Percentiles rank a stretch among this genome's conserved stretches.
Evolutionary conservation across 2,329 filamentous ascomycete species (phyloP).

Genomic region (Hypocreales sp.): DNA sequence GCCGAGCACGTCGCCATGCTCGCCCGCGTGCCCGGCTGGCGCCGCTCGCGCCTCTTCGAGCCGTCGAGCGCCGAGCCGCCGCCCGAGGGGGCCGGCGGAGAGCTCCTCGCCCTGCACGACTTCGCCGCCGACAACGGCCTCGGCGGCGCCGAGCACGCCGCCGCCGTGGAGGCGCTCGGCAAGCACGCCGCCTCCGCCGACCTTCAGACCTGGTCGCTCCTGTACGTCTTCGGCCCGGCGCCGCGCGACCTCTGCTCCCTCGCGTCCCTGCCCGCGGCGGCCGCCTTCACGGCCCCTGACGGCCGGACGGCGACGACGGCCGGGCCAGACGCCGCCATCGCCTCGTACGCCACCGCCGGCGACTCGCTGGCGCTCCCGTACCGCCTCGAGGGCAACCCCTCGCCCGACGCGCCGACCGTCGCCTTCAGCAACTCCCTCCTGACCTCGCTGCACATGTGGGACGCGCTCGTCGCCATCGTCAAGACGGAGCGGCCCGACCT

Average conservation of each 20-base stretch:
- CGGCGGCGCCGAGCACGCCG: slow-evolving; percentile 45
- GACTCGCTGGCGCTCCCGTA: slow-evolving; percentile 60
- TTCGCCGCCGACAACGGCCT: slow-evolving; percentile 53
- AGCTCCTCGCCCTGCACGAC: slow-evolving; percentile 55
- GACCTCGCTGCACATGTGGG: slow-evolving; percentile 69
- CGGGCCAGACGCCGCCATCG: slow-evolving; percentile 35
- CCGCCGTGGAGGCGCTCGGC: slow-evolving; percentile 44
- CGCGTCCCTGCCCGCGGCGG: slow-evolving; percentile 27
- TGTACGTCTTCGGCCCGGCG: slow-evolving; percentile 66
- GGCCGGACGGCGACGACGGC: slow-evolving; percentile 38
- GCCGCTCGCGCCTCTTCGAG: slow-evolving; percentile 54
- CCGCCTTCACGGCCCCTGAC: slow-evolving; percentile 39
- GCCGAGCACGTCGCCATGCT: slow-evolving; percentile 63
- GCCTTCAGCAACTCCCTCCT: slow-evolving; percentile 71
- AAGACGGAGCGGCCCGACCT: slow-evolving; percentile 43
- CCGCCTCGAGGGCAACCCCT: slow-evolving; percentile 55
- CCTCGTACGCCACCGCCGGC: slow-evolving; percentile 50
- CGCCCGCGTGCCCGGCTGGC: slow-evolving; percentile 62
- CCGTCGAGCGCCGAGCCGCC: slow-evolving; percentile 47
- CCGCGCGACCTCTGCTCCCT: slow-evolving; percentile 52
- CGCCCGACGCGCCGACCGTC: slow-evolving; percentile 53
- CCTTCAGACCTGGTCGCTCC: slow-evolving; percentile 47
- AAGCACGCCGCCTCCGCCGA: slow-evolving; percentile 37
- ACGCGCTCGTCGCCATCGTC: slow-evolving; percentile 51
- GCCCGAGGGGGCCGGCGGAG: too few species aligned